Evolutionary conservation across 768 basidiomycete genomes (phyloP).

Genomic region (Suillus ampliporus): DNA sequence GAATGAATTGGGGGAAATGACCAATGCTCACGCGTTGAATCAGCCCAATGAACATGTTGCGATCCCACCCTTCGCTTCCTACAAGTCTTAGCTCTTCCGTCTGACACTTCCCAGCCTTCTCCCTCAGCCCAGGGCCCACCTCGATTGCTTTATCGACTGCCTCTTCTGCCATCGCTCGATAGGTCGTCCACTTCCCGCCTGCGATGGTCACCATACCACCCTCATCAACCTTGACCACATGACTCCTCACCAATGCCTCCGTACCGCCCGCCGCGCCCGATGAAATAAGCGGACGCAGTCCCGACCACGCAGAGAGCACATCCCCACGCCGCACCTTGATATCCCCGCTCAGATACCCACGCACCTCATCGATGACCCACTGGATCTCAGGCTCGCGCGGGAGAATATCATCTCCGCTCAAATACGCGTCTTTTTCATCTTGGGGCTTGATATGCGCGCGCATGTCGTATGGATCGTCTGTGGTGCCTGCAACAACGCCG

Average conservation of each 20-base stretch:
- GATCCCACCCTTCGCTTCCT: conserved; percentile 92
- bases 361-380: conserved; percentile 95
- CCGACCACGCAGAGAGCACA: conserved; percentile 94
- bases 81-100: conserved; percentile 85
- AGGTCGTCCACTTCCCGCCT: conserved; percentile 99
- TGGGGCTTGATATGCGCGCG: conserved; percentile 36
- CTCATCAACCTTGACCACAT: conserved; percentile 84
- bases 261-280: conserved; percentile 84
- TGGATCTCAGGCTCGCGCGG: conserved; percentile 94
- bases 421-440: neutral
- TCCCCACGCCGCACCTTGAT: conserved; percentile 94
- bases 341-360: conserved; percentile 87
- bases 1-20: conserved; percentile 1
- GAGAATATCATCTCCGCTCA: conserved; percentile 60
- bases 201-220: conserved; percentile 92
- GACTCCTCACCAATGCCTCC: conserved; percentile 89
- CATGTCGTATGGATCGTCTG: conserved; percentile 81
- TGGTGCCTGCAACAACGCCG: conserved; percentile 96
- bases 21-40: conserved; percentile 76
- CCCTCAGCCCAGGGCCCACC: conserved; percentile 65
- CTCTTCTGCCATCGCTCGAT: conserved; percentile 95
- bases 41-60: conserved; percentile 96
- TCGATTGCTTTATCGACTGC: conserved; percentile 88
- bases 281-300: conserved; percentile 87
- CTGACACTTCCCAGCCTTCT: conserved; percentile 64